A percentile compares a stretch with the other conserved stretches of the same genome.
Conservation (phyloP, 2,329 filamentous ascomycete species). For the Epichloe elymi region DNA sequence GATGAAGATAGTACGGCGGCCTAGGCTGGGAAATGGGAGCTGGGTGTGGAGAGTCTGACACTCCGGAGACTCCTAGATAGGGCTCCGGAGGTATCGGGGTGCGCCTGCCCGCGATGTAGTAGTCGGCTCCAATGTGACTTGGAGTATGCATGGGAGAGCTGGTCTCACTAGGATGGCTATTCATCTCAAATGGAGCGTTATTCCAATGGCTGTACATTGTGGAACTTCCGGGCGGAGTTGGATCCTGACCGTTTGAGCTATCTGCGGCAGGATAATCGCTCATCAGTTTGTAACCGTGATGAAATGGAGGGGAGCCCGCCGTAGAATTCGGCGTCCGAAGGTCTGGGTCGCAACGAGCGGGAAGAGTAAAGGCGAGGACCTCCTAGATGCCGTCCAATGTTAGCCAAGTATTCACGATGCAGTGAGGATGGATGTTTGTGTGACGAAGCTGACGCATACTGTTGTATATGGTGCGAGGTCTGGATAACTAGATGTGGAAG, state of each 20-base stretch:
- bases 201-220: constrained; percentile 31
- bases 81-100: constrained; percentile 24
- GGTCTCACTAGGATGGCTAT: constrained; percentile 26
- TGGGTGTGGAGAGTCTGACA: constrained; percentile 19
- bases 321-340: constrained; percentile 40
- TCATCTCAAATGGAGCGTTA: constrained; percentile 25
- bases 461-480: constrained; percentile 19
- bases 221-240: constrained; percentile 33
- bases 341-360: constrained; percentile 27
- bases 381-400: constrained; percentile 9
- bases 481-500: constrained; percentile 15
- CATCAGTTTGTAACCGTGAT: constrained; percentile 29
- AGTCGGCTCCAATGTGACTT: constrained; percentile 21
- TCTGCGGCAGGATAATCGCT: constrained; percentile 26
- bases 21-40: constrained; percentile 11
- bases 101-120: constrained; percentile 27
- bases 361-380: constrained; percentile 20
- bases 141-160: constrained; percentile 33
- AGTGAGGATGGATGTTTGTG: not conserved
- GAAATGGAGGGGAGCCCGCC: constrained; percentile 31
- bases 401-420: not conserved
- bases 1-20: constrained; percentile 17
- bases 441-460: constrained; percentile 15
- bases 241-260: constrained; percentile 27
- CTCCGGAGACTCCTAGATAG: constrained; percentile 23